Percentiles rank a stretch among this genome's conserved stretches.
Conservation (phyloP, 75 land plant species). For the Cryptomeria japonica region DNA sequence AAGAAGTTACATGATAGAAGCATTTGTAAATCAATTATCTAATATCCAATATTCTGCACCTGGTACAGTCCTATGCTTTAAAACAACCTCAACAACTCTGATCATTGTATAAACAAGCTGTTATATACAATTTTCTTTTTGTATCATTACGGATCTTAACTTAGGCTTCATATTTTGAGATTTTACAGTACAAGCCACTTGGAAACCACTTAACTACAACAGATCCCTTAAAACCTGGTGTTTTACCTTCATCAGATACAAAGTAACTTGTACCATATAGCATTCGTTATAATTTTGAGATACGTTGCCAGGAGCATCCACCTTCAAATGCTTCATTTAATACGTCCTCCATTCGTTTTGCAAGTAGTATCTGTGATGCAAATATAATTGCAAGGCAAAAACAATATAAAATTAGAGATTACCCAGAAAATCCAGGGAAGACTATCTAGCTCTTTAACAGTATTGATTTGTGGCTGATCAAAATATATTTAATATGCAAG, state of each 20-base stretch:
- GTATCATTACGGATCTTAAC: neutral
- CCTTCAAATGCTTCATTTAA: constrained; percentile 94
- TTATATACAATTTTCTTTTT: neutral
- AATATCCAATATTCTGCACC: neutral
- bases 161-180: neutral
- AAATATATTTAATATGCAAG: neutral
- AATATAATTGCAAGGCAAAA: neutral
- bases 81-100: neutral
- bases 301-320: constrained; percentile 83
- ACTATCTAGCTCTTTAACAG: neutral
- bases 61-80: neutral
- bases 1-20: neutral
- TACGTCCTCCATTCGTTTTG: constrained; percentile 89
- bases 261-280: neutral
- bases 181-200: neutral
- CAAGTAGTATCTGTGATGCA: constrained; percentile 63
- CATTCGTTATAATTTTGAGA: constrained; percentile 55
- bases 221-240: neutral
- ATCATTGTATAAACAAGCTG: neutral
- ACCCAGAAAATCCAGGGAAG: no score
- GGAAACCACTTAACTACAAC: neutral
- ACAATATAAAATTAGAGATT: neutral
- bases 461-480: neutral
- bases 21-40: neutral
- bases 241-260: neutral